A percentile compares a stretch with the other conserved stretches of the same genome.
Conservation (phyloP, 2,329 filamentous ascomycete species). For the Aphanocladium album region DNA sequence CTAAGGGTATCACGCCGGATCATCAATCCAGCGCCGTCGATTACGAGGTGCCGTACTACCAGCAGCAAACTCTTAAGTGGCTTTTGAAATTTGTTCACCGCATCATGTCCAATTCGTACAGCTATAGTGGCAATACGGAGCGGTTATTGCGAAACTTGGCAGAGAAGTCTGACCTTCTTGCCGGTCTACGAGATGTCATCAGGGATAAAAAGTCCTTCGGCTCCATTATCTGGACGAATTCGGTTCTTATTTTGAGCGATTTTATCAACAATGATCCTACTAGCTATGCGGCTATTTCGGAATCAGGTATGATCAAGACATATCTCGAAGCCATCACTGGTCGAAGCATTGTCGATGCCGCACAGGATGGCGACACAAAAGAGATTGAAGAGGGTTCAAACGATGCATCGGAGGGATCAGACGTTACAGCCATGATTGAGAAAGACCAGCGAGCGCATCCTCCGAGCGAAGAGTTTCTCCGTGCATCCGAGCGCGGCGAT, state of each 20-base stretch:
- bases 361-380: background rate
- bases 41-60: constrained; percentile 87
- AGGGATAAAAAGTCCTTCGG: constrained; percentile 76
- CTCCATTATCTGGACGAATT: constrained; percentile 92
- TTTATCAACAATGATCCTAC: constrained; percentile 99
- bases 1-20: constrained; percentile 65
- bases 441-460: constrained; percentile 45
- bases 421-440: constrained; percentile 32
- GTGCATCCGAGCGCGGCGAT: constrained; percentile 33
- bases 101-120: constrained; percentile 75
- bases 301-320: constrained; percentile 83
- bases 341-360: constrained; percentile 32
- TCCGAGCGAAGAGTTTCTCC: constrained; percentile 46
- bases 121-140: constrained; percentile 74
- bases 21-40: constrained; percentile 78
- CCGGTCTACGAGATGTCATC: constrained; percentile 74
- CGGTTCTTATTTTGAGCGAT: constrained; percentile 84
- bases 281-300: constrained; percentile 91
- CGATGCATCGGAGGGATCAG: constrained; percentile 35
- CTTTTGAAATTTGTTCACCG: constrained; percentile 95
- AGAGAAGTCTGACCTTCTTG: constrained; percentile 81
- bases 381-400: constrained; percentile 28
- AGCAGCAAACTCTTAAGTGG: constrained; percentile 90
- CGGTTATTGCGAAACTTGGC: constrained; percentile 87
- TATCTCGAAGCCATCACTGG: constrained; percentile 78